Evolutionary conservation across 2,329 filamentous ascomycete species (phyloP), one percentile per base, ranked within the genome.

Genomic region (Penicillium sumatraense): DNA sequence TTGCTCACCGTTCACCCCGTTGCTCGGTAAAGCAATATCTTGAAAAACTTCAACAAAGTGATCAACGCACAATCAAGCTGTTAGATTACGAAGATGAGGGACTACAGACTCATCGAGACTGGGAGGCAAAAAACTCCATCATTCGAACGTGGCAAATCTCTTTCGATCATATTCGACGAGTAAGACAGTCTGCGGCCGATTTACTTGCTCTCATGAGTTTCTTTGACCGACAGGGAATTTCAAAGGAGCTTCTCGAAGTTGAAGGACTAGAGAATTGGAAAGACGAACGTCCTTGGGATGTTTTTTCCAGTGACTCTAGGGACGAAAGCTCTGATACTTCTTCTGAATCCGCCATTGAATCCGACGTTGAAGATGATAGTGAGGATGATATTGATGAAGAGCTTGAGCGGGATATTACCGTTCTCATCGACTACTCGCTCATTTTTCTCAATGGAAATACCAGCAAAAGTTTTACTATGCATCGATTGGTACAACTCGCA

Each of bases 401-500:
- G 9, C 14, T 33, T 33, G 13, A 33, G 29, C 8, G 14, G 9
- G 13, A 33, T 33, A 33, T 33, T 10, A 33, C 7, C 9, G 14
- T 13, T 10, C 29, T 33, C 4, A 8, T 7, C 9, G 29, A 33
- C 29, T 33, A 10, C 11, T 33, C 13, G 6, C 20, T 38, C 20
- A 20, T 38, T 6, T 16, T 5, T 6, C 3, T 38, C n/a, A 20
- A 41, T 14, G 38, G 38, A 10, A 40, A 61, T 45, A n/a, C n/a
- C n/a, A 36, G 21, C 20, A 46, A 26, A 11, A 7, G 26, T 6
- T 68, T 69, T 33, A 58, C 56, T 11, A 70, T 70, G 64, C 61
- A 71, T 58, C 46, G 54, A 10, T 60, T 71, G 7, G 64, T 71
- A 38, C 65, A 70, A 55, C 54, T 69, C 1, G 54, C 64, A 9